Base-by-base conservation (phyloP, 2,329 filamentous ascomycete species). In the Pseudofabraea citricarpa region DNA sequence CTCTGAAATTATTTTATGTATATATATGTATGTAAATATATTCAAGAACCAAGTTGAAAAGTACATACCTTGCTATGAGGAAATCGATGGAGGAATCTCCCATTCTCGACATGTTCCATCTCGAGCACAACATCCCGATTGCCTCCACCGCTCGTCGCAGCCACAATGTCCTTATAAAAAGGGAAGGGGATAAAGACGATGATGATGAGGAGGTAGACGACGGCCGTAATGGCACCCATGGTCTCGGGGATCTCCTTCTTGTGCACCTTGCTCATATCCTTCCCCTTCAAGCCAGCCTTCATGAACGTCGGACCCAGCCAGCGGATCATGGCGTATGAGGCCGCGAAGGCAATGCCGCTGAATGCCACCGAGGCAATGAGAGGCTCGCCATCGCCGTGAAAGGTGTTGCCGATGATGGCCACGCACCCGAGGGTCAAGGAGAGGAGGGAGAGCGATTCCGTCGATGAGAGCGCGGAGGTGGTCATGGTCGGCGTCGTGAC, bases 131-230 rank as follows among this genome's bases (percentile, higher is more conserved):
- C 81, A 68, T 96, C 91, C 51, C 87, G 76, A 65, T 96, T 96
- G 38, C 90, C 90, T 51, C 90, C 90, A 50, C 90, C 93, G 53
- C 89, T 95, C 16, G 93, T 97, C 29, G 90, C 90, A 13, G 89
- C 87, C 20, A 96, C 90, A 53, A 98, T 94, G 63, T 97, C 91
- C 68, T 96, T 95, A 73, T 96, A 97, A 65, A 98, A 97, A 1
- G 90, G 87, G 66, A 96, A 95, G 0, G 93, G 93, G 46, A 97
- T 90, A 64, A 98, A 98, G 50, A 89, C 71, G 54, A 97, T 94
- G 53, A 97, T 76, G 39, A 83, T 78, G 52, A 98, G 75, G 33
- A 98, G 75, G 67, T 97, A 97, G 20, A 97, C 90, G 53, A 93
- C 80, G 7, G 91, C 93, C 61, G 88, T 94, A 20, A 98, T 79